Conservation (phyloP, 768 basidiomycete genomes). For the Pisolithus albus region DNA sequence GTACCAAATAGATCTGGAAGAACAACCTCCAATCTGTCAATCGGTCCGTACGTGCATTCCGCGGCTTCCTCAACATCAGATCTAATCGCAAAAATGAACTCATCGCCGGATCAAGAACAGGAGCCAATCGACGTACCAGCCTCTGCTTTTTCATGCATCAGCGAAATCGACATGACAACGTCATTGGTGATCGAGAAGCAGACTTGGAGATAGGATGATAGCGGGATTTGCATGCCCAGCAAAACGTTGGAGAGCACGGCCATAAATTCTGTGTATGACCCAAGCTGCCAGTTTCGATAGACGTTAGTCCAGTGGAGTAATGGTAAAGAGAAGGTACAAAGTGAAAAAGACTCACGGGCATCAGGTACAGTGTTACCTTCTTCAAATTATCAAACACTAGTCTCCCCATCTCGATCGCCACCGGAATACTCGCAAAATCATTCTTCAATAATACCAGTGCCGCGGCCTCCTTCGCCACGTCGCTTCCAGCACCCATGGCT, state of each 20-base stretch:
- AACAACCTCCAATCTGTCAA: slow-evolving; percentile 45
- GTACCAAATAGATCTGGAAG: slow-evolving; percentile 41
- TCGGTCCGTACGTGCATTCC: slow-evolving; percentile 43
- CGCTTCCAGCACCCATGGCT: slow-evolving; percentile 43
- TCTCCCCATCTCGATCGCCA: slow-evolving; percentile 54
- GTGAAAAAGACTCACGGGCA: slow-evolving; percentile 28
- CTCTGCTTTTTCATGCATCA: slow-evolving; percentile 50
- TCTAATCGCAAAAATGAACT: slow-evolving; percentile 17
- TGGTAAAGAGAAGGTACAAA: not conserved
- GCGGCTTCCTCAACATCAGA: slow-evolving; percentile 42
- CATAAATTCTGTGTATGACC: slow-evolving; percentile 55
- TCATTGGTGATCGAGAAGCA: slow-evolving; percentile 51
- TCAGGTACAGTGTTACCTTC: slow-evolving; percentile 42
- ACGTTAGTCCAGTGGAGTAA: not conserved
- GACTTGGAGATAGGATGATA: slow-evolving; percentile 50
- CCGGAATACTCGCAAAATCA: slow-evolving; percentile 51
- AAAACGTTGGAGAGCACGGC: slow-evolving; percentile 49
- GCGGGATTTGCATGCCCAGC: slow-evolving; percentile 51
- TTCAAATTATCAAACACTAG: slow-evolving; percentile 54
- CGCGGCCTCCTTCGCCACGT: slow-evolving; percentile 50
- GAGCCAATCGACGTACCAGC: slow-evolving; percentile 25
- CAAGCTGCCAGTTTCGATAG: slow-evolving; percentile 27
- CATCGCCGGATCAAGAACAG: not conserved
- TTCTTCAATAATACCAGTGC: slow-evolving; percentile 50
- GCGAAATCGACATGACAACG: slow-evolving; percentile 42